A percentile compares a stretch with the other conserved stretches of the same genome.
Conservation (phyloP, 2,329 filamentous ascomycete species). For the Bipolaris oryzae region DNA sequence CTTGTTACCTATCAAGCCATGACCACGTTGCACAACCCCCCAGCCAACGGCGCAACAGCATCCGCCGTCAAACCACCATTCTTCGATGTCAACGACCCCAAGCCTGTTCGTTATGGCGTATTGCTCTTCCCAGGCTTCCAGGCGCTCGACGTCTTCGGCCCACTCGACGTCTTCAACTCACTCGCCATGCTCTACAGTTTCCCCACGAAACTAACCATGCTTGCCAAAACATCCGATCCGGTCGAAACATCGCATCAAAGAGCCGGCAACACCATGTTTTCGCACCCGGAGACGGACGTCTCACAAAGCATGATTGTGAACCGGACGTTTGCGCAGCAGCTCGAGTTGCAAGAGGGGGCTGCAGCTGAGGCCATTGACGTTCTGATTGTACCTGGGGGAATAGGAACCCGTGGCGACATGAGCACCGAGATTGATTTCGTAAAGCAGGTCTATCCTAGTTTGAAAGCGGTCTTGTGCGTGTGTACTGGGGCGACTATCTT, state of each 20-base stretch:
- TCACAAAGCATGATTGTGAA: slow-evolving; percentile 26
- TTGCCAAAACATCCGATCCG: slow-evolving; percentile 29
- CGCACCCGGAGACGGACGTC: slow-evolving; percentile 25
- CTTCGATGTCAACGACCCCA: slow-evolving; percentile 18
- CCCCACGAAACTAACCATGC: slow-evolving; percentile 37
- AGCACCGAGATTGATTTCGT: slow-evolving; percentile 55
- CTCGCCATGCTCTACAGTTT: slow-evolving; percentile 35
- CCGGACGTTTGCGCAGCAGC: slow-evolving; percentile 24
- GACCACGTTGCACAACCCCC: slow-evolving; percentile 8
- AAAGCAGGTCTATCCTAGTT: slow-evolving; percentile 52
- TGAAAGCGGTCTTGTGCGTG: slow-evolving; percentile 65
- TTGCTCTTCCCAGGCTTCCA: slow-evolving; percentile 33
- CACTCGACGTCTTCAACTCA: slow-evolving; percentile 53
- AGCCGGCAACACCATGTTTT: slow-evolving; percentile 23
- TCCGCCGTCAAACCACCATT: slow-evolving; percentile 9
- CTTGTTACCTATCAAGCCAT: slow-evolving; percentile 2
- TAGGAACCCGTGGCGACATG: slow-evolving; percentile 51
- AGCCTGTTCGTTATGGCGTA: slow-evolving; percentile 29
- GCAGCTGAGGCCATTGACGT: slow-evolving; percentile 53
- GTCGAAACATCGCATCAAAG: slow-evolving; percentile 29
- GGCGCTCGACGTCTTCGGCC: slow-evolving; percentile 49
- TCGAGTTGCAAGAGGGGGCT: slow-evolving; percentile 18
- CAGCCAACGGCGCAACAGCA: slow-evolving; percentile 3
- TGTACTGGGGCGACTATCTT: slow-evolving; percentile 67
- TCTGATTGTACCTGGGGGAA: slow-evolving; percentile 69